These are phyloP conservation scores for Colletotrichum salicis DNA, from an alignment of 2,329 filamentous ascomycete genomes.

Conservation along the genomic window DNA sequence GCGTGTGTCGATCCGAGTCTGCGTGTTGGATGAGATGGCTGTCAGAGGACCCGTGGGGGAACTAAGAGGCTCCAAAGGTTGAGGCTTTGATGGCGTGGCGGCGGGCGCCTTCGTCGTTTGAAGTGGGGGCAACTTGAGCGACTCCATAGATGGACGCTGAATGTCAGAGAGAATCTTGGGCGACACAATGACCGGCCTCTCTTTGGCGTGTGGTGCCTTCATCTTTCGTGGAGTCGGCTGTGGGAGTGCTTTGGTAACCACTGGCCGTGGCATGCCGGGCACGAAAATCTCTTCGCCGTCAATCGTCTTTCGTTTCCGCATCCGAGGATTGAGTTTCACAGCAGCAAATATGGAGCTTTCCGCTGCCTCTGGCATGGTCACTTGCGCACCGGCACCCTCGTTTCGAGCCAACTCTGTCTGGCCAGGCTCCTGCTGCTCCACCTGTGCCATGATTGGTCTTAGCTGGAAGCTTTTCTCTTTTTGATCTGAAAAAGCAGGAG, in stretches of 20 bases:
- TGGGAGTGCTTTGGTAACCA: slow-evolving; percentile 37
- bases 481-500: neutral
- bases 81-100: slow-evolving; percentile 3
- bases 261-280: slow-evolving; percentile 6
- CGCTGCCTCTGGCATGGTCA: slow-evolving; percentile 9
- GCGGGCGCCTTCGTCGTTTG: neutral
- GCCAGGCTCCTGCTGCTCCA: neutral
- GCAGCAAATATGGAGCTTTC: slow-evolving; percentile 60
- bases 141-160: slow-evolving; percentile 9
- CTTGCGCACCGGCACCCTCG: neutral
- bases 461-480: neutral
- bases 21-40: slow-evolving; percentile 20
- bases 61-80: slow-evolving; percentile 20
- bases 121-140: slow-evolving; percentile 16
- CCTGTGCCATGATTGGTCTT: neutral
- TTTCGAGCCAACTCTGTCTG: neutral
- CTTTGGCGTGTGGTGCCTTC: neutral
- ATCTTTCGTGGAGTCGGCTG: slow-evolving; percentile 33
- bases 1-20: neutral
- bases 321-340: slow-evolving; percentile 60
- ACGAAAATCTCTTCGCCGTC: slow-evolving; percentile 46
- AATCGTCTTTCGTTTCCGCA: slow-evolving; percentile 59
- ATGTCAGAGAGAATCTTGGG: slow-evolving; percentile 30
- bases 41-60: slow-evolving; percentile 16
- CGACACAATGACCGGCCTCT: slow-evolving; percentile 4